phyloP scores from a whole-genome alignment of 1,284 basidiomycete genomes.

The Malassezia vespertilionis region DNA sequence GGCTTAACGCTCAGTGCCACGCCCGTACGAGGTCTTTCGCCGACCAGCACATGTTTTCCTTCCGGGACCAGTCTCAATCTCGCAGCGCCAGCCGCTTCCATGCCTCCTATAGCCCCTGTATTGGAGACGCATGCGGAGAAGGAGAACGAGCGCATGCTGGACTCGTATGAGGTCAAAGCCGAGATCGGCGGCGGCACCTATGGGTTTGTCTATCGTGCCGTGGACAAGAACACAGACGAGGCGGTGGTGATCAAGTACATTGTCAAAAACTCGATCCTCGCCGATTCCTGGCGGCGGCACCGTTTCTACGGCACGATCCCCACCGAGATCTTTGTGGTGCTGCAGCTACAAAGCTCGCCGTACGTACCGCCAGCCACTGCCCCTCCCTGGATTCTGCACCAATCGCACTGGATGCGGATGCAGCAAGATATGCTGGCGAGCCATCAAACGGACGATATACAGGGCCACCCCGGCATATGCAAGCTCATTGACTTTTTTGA shows the following conservation, averaged over 20 bases:
- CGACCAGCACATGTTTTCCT: background rate
- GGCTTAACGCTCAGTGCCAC: slow-evolving; percentile 6
- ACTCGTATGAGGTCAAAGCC: slow-evolving; percentile 34
- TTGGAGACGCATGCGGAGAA: background rate
- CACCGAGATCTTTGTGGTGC: slow-evolving; percentile 96
- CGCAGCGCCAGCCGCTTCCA: background rate
- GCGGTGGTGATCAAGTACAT: slow-evolving; percentile 88
- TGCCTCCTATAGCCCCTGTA: background rate
- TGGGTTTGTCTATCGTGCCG: slow-evolving; percentile 83
- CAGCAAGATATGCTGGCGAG: slow-evolving; percentile 2
- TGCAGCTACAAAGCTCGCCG: slow-evolving; percentile 64
- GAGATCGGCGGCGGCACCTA: slow-evolving; percentile 73
- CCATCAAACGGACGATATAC: background rate
- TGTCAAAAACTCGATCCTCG: slow-evolving; percentile 93
- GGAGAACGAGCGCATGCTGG: slow-evolving; percentile 14
- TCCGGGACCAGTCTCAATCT: background rate
- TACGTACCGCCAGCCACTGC: slow-evolving; percentile 23
- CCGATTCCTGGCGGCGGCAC: slow-evolving; percentile 96
- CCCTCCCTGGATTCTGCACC: slow-evolving; percentile 21
- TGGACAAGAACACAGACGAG: slow-evolving; percentile 50
- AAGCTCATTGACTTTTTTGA: slow-evolving; percentile 94
- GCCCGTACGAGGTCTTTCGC: slow-evolving; percentile 4
- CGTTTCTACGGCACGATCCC: slow-evolving; percentile 89
- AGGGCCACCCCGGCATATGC: slow-evolving; percentile 73
- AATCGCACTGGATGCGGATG: slow-evolving; percentile 5